Base-by-base conservation (phyloP, 129 eudicot genomes). In the Centrapalus pauciflorus region DNA sequence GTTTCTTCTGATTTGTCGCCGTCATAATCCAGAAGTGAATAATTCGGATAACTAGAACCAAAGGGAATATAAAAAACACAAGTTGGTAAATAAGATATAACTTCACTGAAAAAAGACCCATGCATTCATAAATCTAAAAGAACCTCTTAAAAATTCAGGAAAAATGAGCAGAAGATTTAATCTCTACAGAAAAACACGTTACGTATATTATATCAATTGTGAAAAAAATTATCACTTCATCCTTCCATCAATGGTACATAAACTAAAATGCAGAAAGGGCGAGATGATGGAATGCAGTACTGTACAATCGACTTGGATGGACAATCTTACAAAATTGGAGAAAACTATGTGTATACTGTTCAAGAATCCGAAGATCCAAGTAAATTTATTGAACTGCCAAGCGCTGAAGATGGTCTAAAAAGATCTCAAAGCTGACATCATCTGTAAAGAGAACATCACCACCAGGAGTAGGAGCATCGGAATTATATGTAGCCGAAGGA, bases 401-500 rank as follows among this genome's bases (percentile, higher is more conserved):
- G 68, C 98, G 84, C 63, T 92, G 98, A 27, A 92, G 95, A 77
- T 92, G 98, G 70, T 88, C 98, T 69, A 86, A 69, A 80, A 93
- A 89, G 52, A 89, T 87, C 82, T 93, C 96, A 45, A 88, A 93
- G 84, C 96, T 93, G 66, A 93, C 99, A 74, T 93, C 99, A 61
- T 93, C 99, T 13, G 99, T 93, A 69, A 93, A 89, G 25, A 93
- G 73, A 76, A 93, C 74, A 74, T 93, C 99, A 5, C 99, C 96
- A 30, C 89, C 95, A 41, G 90, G 85, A 49, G 63, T 80, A 57
- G 80, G 87, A 72, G 78, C 79, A 62, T 86, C 99, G 12, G 96
- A 82, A 63, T 93, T 93, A 71, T 93, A 89, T 55, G 96, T 93
- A 32, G 99, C 89, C 3, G 99, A 93, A 28, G 99, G 99, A 69